Evolutionary conservation across 2,329 filamentous ascomycete genomes (phyloP), one percentile per base, ranked within the genome.

Genomic region (Orbilia oligospora): DNA sequence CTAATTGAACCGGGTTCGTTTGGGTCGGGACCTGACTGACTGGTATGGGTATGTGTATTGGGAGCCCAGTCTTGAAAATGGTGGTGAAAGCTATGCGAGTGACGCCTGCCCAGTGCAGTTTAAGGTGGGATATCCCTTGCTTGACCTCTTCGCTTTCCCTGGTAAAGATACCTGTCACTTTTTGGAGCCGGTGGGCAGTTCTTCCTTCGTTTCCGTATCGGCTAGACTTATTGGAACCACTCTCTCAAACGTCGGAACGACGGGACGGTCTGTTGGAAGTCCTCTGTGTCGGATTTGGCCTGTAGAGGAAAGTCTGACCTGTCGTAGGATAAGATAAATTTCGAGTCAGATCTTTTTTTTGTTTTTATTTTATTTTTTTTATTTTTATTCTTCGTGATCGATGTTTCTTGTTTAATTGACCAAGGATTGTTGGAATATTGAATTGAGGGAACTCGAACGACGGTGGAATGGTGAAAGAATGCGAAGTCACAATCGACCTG

Each of bases 231-330:
- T 49, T 20, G 22, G 14, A 46, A 51, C 36, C 36, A 38, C 63
- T 38, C 71, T 77, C 41, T 71, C 73, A 77, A 67, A 77, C 67
- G 73, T 77, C 73, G 73, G 67, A 63, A 71, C 73, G 61, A 49
- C 73, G 73, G 73, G 73, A 71, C 61, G 61, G 61, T 71, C 61
- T 44, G 58, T 53, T 66, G 41, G 48, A 5, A 3, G 22, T 10
- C 30, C 36, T 69, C 58, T 68, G 61, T 44, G 27, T 77, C 61
- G 67, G 51, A 55, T 44, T 68, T 67, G 61, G 51, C 61, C 73
- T 24, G 55, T 68, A 77, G 16, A 77, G 73, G 73, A 77, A 77
- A 71, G 49, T 71, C 66, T 51, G 56, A 20, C 16, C 33, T 61
- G 20, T 61, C 20, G 51, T 41, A 70, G 24, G 18, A 46, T 46